phyloP scores from a whole-genome alignment of 2,329 filamentous ascomycete genomes.

The Colletotrichum lupini region DNA sequence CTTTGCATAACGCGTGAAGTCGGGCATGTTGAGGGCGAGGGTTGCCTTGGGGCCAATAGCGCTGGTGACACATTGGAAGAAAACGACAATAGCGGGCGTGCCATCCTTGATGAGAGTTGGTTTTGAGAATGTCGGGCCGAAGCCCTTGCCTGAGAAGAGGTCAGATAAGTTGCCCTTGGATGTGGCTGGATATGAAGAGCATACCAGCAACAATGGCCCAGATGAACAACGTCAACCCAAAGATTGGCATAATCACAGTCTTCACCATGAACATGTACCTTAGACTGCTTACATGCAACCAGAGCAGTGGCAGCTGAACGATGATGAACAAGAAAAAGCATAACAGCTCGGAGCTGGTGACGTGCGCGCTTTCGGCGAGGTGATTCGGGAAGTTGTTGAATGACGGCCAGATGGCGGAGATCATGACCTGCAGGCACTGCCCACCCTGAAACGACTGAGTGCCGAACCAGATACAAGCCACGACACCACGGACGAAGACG shows the following conservation, averaged over 20 bases:
- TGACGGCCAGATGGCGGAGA: conserved; percentile 53
- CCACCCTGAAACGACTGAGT: conserved; percentile 46
- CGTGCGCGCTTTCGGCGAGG: conserved; percentile 50
- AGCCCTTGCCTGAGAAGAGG: conserved; percentile 28
- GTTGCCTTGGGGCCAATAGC: conserved; percentile 38
- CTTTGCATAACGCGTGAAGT: conserved; percentile 38
- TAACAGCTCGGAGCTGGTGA: conserved; percentile 37
- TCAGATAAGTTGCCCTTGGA: not conserved
- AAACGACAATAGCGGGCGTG: conserved; percentile 35
- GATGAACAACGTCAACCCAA: conserved; percentile 38
- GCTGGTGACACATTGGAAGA: conserved; percentile 39
- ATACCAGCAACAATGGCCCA: conserved; percentile 37
- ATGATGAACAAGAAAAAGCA: conserved; percentile 44
- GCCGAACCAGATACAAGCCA: conserved; percentile 51
- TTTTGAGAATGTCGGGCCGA: conserved; percentile 38
- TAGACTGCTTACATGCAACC: conserved; percentile 29
- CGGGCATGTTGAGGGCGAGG: conserved; percentile 37
- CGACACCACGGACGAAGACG: conserved; percentile 46
- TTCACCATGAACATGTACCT: conserved; percentile 40
- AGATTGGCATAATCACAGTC: conserved; percentile 37
- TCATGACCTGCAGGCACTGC: conserved; percentile 44
- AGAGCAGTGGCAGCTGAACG: conserved; percentile 40
- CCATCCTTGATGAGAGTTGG: conserved; percentile 34
- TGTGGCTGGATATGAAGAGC: rapidly evolving
- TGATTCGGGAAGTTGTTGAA: conserved; percentile 53